Evolutionary conservation across 345 rosid genomes (phyloP), one percentile per base, ranked within the genome.

Genomic region (Diplotaxis tenuifolia): DNA sequence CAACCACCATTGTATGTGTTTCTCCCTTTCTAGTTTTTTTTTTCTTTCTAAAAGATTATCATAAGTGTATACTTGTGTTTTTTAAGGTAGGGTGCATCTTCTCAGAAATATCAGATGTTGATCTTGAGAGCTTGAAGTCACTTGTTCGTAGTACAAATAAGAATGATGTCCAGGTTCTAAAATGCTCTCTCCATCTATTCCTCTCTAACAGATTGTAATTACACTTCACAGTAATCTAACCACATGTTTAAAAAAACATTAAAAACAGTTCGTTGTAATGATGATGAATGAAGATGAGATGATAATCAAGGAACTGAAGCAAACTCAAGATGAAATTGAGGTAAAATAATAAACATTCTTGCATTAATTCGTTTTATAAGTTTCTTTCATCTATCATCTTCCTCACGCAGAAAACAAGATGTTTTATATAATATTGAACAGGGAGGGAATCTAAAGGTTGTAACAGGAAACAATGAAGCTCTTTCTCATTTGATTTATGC

Each of bases 71-170:
- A 40, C 21, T 60, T 14, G 55, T n/a, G n/a, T 77, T 75, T 27
- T 63, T 12, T 62, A 78, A 89, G 96, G 89, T 87, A 28, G 92
- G 92, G 18, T 82, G 89, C 84, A 74, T 87, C 71, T 77, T 80
- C 74, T 65, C 82, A 27, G 88, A 84, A 77, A 70, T 78, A 66
- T 81, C 81, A 15, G 90, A 82, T 79, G 77, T 66, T 70, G 81
- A 86, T 68, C 75, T 74, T 34, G 80, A 86, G 75, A 81, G 75
- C n/a, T 65, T 87, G 79, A 84, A 79, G 79, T 76, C 78, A 65
- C 73, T 64, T 67, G 77, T 86, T 34, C 59, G 49, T 75, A 76
- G 70, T 67, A 65, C 79, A 68, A 68, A 54, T 3, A 61, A 29
- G 72, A 81, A 40, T 20, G 78, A 59, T 68, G 75, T 75, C 72